Evolutionary conservation across 1,284 basidiomycete species (phyloP), one percentile per base, ranked within the genome.

Genomic region (Xerocomus amazonicus): DNA sequence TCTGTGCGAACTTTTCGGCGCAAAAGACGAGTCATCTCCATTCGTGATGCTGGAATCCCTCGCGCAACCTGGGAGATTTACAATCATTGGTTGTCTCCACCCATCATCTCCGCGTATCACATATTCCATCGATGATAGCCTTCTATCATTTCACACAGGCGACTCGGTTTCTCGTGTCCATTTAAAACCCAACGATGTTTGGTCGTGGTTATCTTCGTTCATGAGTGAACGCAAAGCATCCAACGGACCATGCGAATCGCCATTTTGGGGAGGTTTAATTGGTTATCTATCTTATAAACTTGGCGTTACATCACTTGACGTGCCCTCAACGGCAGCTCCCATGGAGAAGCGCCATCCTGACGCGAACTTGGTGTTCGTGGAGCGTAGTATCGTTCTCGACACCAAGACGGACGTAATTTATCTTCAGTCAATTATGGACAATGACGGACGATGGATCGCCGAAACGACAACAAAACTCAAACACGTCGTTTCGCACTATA

Each of bases 211-310:
- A 17, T 73, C 77, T 23, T 63, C 69, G n/a, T 89, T 84, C 67
- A 87, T 89, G 82, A 73, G 69, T 33, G 54, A 67, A 23, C 73
- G 69, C 44, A 74, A 70, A 50, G 78, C 74, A 6, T 48, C 57
- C 16, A 71, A 70, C 17, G 86, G 87, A 6, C 60, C 62, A 42
- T 56, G 71, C 8, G 71, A 77, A 8, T 63, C 81, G 31, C 87
- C 87, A 0, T 90, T 90, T 61, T 90, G 88, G 87, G 88, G 87
- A 40, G 88, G 87, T 19, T 68, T 90, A 13, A 67, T 88, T 23
- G 87, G 87, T 7, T 80, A 77, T 51, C 66, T 90, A 43, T 85
- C 83, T 60, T 90, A 90, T 59, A 88, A 90, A 61, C 71, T 88
- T 12, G 87, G 87, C n/a, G 74, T 84, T 6, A 66, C 76, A 33